Conservation (phyloP, 164 flowering plant genomes). For the Chimonanthus salicifolius region DNA sequence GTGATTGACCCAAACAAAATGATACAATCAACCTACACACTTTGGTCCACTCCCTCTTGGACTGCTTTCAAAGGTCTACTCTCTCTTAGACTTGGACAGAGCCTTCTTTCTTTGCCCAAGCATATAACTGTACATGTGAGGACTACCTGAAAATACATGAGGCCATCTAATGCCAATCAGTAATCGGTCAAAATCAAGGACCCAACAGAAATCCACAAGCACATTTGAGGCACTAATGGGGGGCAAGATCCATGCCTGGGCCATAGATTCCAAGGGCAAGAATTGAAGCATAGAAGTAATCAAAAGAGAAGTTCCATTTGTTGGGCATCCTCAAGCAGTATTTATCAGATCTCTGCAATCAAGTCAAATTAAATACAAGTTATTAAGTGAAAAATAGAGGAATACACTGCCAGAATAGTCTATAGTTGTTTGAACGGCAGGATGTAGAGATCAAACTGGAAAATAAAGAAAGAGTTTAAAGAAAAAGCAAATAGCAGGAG, state of each 20-base stretch:
- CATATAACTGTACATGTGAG: constrained; percentile 88
- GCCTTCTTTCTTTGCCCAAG: constrained; percentile 87
- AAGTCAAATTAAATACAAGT: constrained; percentile 3
- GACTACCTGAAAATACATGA: constrained; percentile 57
- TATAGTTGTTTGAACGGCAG: not conserved
- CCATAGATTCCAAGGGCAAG: constrained; percentile 54
- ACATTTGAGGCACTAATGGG: constrained; percentile 2
- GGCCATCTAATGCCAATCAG: not conserved
- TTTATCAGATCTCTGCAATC: constrained; percentile 57
- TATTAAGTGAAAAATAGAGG: not conserved
- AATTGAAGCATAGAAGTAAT: constrained; percentile 64
- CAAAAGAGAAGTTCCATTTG: constrained; percentile 89
- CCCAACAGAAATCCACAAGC: not conserved
- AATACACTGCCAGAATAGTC: not conserved
- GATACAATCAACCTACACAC: not conserved
- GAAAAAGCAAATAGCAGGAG: not conserved
- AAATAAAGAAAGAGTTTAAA: not conserved
- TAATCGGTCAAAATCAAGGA: not conserved
- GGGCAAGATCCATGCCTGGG: constrained; percentile 48
- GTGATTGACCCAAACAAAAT: not conserved
- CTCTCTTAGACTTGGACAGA: constrained; percentile 72
- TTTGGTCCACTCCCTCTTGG: constrained; percentile 49
- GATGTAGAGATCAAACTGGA: not conserved
- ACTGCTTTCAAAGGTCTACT: constrained; percentile 30
- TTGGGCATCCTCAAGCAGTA: constrained; percentile 92